Percentiles rank a stretch among this genome's conserved stretches.
phyloP scores from a whole-genome alignment of 2,329 filamentous ascomycete species.

The Fusarium zealandicum region DNA sequence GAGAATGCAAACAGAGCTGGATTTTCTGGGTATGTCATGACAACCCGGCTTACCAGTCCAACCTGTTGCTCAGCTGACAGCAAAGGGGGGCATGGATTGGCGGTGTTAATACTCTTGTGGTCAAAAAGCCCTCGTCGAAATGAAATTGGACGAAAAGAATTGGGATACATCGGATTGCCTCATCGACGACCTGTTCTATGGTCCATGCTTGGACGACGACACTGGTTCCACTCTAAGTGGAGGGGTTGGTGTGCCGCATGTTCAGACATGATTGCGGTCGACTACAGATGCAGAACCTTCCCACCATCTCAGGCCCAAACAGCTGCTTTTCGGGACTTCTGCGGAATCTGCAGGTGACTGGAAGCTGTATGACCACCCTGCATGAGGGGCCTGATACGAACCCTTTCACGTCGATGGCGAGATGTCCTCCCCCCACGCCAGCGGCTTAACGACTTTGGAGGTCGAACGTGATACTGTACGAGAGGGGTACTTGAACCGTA shows the following conservation, averaged over 20 bases:
- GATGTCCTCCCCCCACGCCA: slow-evolving; percentile 20
- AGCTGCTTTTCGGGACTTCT: slow-evolving; percentile 27
- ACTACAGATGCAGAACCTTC: slow-evolving; percentile 35
- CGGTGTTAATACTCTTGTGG: slow-evolving; percentile 9
- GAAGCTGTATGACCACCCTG: slow-evolving; percentile 10
- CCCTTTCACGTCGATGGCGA: slow-evolving; percentile 22
- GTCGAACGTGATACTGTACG: slow-evolving; percentile 15
- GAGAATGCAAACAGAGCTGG: not conserved
- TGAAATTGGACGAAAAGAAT: slow-evolving; percentile 26
- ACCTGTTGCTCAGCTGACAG: slow-evolving; percentile 3
- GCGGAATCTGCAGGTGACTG: slow-evolving; percentile 21
- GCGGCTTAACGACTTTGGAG: slow-evolving; percentile 11
- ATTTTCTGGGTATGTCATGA: not conserved
- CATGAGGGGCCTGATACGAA: slow-evolving; percentile 12
- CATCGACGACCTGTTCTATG: slow-evolving; percentile 29
- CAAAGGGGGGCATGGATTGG: slow-evolving; percentile 6
- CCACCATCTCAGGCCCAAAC: slow-evolving; percentile 33
- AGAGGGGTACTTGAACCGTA: not conserved
- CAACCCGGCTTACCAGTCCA: not conserved
- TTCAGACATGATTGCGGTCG: slow-evolving; percentile 34
- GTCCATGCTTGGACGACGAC: slow-evolving; percentile 35
- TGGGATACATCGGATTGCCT: slow-evolving; percentile 25
- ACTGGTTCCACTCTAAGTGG: slow-evolving; percentile 41
- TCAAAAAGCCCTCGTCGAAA: slow-evolving; percentile 8
- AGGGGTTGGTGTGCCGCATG: slow-evolving; percentile 38